A percentile compares a stretch with the other conserved stretches of the same genome.
phyloP scores from a whole-genome alignment of 495 filamentous ascomycete genomes.

The Lichina pygmaea region DNA sequence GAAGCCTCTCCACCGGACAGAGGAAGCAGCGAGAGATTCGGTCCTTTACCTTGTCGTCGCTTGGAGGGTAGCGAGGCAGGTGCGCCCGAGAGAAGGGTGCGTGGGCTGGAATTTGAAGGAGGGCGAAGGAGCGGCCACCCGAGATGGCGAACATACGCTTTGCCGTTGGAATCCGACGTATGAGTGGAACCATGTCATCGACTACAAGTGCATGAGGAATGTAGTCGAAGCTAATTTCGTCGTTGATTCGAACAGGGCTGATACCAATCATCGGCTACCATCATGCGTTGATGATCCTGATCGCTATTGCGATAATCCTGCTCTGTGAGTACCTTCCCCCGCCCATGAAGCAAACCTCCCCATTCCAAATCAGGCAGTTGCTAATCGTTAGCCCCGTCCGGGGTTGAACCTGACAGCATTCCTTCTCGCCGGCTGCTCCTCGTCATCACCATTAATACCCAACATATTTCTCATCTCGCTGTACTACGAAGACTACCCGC shows the following conservation, averaged over 20 bases:
- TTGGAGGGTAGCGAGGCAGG: no score
- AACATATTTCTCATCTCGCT: conserved; percentile 57
- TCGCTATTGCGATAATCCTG: conserved; percentile 79
- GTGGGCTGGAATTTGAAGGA: neutral
- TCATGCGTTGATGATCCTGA: conserved; percentile 94
- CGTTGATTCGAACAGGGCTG: conserved; percentile 26
- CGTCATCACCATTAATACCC: conserved; percentile 46
- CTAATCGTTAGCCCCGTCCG: conserved; percentile 1
- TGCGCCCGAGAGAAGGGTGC: no score
- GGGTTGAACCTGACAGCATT: conserved; percentile 22
- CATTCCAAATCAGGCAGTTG: neutral
- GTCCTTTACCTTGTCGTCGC: no score
- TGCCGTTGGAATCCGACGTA: conserved; percentile 8
- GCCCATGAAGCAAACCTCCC: neutral
- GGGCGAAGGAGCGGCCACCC: neutral
- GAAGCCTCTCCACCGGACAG: neutral
- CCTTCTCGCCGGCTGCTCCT: conserved; percentile 55
- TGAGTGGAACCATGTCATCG: neutral
- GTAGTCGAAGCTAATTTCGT: conserved; percentile 3
- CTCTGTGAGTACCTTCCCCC: conserved; percentile 39
- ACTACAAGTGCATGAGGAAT: no score
- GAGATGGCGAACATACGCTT: conserved; percentile 13
- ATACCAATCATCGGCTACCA: conserved; percentile 94
- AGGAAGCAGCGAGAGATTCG: neutral
- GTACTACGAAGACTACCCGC: conserved; percentile 40